Percentiles rank a stretch among this genome's conserved stretches.
phyloP scores from a whole-genome alignment of 1,284 basidiomycete species.

The Fistulina hepatica region DNA sequence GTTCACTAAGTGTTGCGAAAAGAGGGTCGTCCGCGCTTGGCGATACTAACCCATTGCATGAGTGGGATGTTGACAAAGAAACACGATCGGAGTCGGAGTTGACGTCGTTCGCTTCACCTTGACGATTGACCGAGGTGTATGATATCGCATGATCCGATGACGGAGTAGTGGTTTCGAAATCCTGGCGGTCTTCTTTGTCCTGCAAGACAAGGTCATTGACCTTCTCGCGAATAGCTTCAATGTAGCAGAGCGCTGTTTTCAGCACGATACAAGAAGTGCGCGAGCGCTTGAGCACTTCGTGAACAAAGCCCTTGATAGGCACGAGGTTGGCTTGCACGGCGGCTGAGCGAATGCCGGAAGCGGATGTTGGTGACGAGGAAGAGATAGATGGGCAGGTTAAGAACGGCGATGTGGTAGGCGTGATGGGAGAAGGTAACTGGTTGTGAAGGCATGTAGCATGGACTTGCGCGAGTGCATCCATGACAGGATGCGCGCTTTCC shows the following conservation, averaged over 20 bases:
- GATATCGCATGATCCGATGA: constrained; percentile 35
- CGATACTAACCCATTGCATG: too few species aligned
- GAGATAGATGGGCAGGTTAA: constrained; percentile 19
- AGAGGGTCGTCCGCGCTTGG: constrained; percentile 10
- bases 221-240: constrained; percentile 60
- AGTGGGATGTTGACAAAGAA: too few species aligned
- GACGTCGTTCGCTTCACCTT: constrained; percentile 21
- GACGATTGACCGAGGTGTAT: background rate
- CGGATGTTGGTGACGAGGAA: constrained; percentile 1
- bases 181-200: constrained; percentile 35
- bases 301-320: constrained; percentile 61
- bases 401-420: constrained; percentile 28
- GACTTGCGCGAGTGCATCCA: constrained; percentile 10
- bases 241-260: constrained; percentile 69
- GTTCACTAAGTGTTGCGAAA: background rate
- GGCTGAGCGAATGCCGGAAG: constrained; percentile 5
- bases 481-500: too few species aligned
- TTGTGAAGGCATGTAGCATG: constrained; percentile 23
- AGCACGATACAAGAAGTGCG: constrained; percentile 64
- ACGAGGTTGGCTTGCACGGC: constrained; percentile 28
- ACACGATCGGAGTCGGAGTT: constrained; percentile 31
- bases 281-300: constrained; percentile 66
- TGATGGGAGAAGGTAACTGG: constrained; percentile 40
- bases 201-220: constrained; percentile 51
- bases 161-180: constrained; percentile 28